phyloP scores from a whole-genome alignment of 1,139 yeast genomes.

The Geotrichum phurueaensis region DNA sequence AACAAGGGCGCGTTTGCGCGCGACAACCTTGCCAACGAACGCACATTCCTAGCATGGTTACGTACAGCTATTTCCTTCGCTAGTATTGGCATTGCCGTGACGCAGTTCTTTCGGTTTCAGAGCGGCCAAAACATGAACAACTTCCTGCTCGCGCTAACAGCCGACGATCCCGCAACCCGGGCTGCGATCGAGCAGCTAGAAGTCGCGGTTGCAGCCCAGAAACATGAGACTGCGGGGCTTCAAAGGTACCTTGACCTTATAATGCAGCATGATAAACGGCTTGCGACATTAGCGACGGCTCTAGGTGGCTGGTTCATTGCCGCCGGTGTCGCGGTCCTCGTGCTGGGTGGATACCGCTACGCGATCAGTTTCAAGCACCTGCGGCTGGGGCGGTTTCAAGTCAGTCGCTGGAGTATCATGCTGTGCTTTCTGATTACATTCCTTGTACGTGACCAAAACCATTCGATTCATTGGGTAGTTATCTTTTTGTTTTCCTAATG shows the following conservation, averaged over 20 bases:
- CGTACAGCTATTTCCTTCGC: conserved; percentile 57
- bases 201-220: background rate
- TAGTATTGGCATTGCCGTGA: conserved; percentile 51
- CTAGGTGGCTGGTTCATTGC: conserved; percentile 40
- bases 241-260: conserved; percentile 1
- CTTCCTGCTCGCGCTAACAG: conserved; percentile 4
- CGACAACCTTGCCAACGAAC: conserved; percentile 66
- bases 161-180: conserved; percentile 4
- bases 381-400: conserved; percentile 47
- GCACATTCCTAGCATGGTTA: conserved; percentile 73
- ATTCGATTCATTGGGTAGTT: too few relatives aligned
- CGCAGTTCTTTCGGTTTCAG: conserved; percentile 46
- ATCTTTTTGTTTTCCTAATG: background rate
- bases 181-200: conserved; percentile 7
- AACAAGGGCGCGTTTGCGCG: conserved; percentile 49
- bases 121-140: conserved; percentile 18
- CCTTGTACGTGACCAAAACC: conserved; percentile 28
- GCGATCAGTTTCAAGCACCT: conserved; percentile 44
- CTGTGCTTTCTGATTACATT: conserved; percentile 37
- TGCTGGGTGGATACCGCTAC: conserved; percentile 42
- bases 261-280: conserved; percentile 14
- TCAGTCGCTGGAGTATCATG: conserved; percentile 38
- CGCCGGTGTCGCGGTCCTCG: conserved; percentile 39
- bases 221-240: conserved; percentile 13
- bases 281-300: conserved; percentile 21